Percentiles rank a stretch among this genome's conserved stretches.
These are phyloP conservation scores for Aspergillus eucalypticola DNA, from an alignment of 2,329 filamentous ascomycete genomes.

Conservation along the genomic window DNA sequence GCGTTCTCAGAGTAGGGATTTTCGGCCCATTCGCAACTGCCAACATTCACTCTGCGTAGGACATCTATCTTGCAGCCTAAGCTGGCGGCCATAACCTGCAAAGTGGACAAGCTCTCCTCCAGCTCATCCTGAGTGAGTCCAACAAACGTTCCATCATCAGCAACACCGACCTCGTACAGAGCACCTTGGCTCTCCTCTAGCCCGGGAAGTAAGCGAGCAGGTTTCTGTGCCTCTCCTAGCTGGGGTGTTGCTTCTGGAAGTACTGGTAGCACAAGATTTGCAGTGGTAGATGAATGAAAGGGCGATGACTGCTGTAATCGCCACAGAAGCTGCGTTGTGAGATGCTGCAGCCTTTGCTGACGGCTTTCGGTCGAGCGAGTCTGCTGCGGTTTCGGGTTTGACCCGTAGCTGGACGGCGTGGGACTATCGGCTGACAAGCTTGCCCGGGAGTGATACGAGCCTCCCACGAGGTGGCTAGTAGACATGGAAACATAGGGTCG, in stretches of 20 bases:
- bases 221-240: slow-evolving; percentile 57
- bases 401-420: slow-evolving; percentile 33
- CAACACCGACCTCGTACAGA: slow-evolving; percentile 93
- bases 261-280: slow-evolving; percentile 71
- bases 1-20: slow-evolving; percentile 23
- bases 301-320: slow-evolving; percentile 91
- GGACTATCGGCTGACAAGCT: slow-evolving; percentile 25
- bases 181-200: slow-evolving; percentile 92
- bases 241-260: slow-evolving; percentile 66
- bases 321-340: slow-evolving; percentile 95
- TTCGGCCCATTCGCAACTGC: slow-evolving; percentile 67
- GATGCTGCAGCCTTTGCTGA: slow-evolving; percentile 80
- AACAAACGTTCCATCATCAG: slow-evolving; percentile 88
- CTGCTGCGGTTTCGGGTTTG: slow-evolving; percentile 39
- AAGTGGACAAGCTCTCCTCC: slow-evolving; percentile 81
- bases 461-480: slow-evolving; percentile 58
- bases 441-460: slow-evolving; percentile 51
- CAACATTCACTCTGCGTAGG: slow-evolving; percentile 78
- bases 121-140: slow-evolving; percentile 88
- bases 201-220: slow-evolving; percentile 64
- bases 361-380: slow-evolving; percentile 66
- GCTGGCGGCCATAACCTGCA: slow-evolving; percentile 88
- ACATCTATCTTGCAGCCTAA: slow-evolving; percentile 84
- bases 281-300: slow-evolving; percentile 78
- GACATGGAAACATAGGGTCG: slow-evolving; percentile 72